A percentile compares a stretch with the other conserved stretches of the same genome.
These are phyloP conservation scores for Phytopythium chamaehyphon DNA, from an alignment of 352 stramenopile species.

Conservation along the genomic window DNA sequence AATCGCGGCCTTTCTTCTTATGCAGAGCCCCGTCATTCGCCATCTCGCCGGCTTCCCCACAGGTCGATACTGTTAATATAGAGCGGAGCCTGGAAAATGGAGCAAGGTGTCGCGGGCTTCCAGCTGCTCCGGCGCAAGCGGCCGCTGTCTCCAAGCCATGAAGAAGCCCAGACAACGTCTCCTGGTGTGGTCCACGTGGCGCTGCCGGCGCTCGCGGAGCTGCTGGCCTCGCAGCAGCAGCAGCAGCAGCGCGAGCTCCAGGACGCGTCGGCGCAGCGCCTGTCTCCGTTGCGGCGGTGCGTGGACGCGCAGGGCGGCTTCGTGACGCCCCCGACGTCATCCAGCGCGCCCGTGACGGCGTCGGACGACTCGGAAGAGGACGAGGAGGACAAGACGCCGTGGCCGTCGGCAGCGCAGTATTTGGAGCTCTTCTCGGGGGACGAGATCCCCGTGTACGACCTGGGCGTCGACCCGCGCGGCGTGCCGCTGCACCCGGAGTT, in stretches of 20 bases:
- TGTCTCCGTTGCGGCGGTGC: slow-evolving; percentile 18
- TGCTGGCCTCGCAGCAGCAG: slow-evolving; percentile 31
- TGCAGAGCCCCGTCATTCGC: slow-evolving; percentile 22
- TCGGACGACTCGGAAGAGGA: slow-evolving; percentile 20
- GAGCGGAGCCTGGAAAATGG: slow-evolving; percentile 8
- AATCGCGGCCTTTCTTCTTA: background rate
- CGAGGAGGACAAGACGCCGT: slow-evolving; percentile 70
- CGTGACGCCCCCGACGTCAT: slow-evolving; percentile 6
- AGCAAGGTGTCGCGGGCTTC: slow-evolving; percentile 14
- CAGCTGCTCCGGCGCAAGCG: slow-evolving; percentile 43
- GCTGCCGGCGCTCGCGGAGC: slow-evolving; percentile 33
- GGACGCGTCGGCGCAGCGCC: too few relatives aligned
- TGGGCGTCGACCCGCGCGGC: slow-evolving; percentile 64
- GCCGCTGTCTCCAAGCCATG: slow-evolving; percentile 23
- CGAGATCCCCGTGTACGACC: slow-evolving; percentile 61
- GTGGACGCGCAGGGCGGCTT: slow-evolving; percentile 6
- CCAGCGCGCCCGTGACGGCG: background rate
- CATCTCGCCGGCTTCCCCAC: slow-evolving; percentile 11
- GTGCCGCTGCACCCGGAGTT: slow-evolving; percentile 69
- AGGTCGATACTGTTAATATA: background rate
- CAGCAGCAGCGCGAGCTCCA: too few relatives aligned
- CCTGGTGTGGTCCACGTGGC: slow-evolving; percentile 11
- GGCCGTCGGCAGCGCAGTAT: slow-evolving; percentile 68
- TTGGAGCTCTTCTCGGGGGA: slow-evolving; percentile 41
- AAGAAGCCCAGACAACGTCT: background rate